Evolutionary conservation across 2,329 filamentous ascomycete genomes (phyloP).

Genomic region (Ophiostoma sp.): DNA sequence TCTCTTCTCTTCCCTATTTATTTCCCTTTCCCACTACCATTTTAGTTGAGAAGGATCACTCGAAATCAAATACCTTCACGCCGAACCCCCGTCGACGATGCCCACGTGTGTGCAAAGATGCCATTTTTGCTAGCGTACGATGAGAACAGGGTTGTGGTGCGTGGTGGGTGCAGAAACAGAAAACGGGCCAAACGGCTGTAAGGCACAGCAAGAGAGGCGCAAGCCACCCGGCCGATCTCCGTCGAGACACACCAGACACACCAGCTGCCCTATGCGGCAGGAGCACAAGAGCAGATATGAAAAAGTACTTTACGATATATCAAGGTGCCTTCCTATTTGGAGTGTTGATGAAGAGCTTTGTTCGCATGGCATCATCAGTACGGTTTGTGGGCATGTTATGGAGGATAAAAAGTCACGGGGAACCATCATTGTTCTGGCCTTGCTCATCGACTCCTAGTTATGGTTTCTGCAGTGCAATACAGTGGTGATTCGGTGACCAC

Average conservation of each 20-base stretch:
- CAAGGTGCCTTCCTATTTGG: background rate
- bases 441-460: background rate
- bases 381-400: background rate
- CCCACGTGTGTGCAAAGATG: background rate
- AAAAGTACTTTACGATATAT: background rate
- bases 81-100: background rate
- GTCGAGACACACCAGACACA: background rate
- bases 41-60: background rate
- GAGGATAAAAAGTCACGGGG: no score
- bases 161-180: background rate
- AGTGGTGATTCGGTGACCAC: background rate
- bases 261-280: background rate
- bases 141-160: background rate
- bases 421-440: no score
- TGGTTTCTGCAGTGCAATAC: background rate
- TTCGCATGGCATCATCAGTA: background rate
- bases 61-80: background rate
- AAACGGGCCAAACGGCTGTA: background rate
- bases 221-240: constrained; percentile 6
- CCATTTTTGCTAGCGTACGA: background rate
- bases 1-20: background rate
- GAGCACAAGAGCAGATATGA: background rate
- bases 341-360: background rate
- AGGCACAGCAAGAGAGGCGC: background rate
- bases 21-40: background rate